Evolutionary conservation across 2,329 filamentous ascomycete species (phyloP).

Genomic region (Biscogniauxia sp.): DNA sequence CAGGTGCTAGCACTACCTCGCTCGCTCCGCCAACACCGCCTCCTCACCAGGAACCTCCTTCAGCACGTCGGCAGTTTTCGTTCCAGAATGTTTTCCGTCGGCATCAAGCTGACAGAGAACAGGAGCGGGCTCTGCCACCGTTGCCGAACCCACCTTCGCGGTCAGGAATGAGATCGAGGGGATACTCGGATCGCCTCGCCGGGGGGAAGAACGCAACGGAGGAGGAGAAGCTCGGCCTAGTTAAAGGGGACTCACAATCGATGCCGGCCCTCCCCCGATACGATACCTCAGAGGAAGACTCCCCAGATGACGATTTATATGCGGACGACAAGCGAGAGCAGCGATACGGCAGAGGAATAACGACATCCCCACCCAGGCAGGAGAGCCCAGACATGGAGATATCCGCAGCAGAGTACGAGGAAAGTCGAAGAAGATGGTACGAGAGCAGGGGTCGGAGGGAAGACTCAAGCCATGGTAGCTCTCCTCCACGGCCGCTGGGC

Average conservation of each 20-base stretch:
- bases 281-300: conserved; percentile 30
- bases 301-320: conserved; percentile 27
- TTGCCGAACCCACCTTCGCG: conserved; percentile 32
- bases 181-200: conserved; percentile 39
- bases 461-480: conserved; percentile 15
- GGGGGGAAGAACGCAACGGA: conserved; percentile 61
- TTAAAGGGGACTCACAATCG: conserved; percentile 63
- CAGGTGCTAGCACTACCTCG: conserved; percentile 40
- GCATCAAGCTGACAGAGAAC: conserved; percentile 38
- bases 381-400: conserved; percentile 30
- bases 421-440: conserved; percentile 26
- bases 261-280: conserved; percentile 36
- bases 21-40: conserved; percentile 60
- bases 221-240: conserved; percentile 78
- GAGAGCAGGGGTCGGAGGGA: conserved; percentile 23
- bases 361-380: conserved; percentile 34
- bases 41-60: conserved; percentile 45
- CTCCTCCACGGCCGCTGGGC: conserved; percentile 22
- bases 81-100: conserved; percentile 82
- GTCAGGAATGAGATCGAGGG: conserved; percentile 37
- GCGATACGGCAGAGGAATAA: conserved; percentile 44
- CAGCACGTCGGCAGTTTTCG: conserved; percentile 77
- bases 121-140: conserved; percentile 28
- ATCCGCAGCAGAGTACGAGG: conserved; percentile 27
- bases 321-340: conserved; percentile 29